These are phyloP conservation scores for Penicillium ucsense DNA, from an alignment of 495 filamentous ascomycete genomes.

Conservation along the genomic window DNA sequence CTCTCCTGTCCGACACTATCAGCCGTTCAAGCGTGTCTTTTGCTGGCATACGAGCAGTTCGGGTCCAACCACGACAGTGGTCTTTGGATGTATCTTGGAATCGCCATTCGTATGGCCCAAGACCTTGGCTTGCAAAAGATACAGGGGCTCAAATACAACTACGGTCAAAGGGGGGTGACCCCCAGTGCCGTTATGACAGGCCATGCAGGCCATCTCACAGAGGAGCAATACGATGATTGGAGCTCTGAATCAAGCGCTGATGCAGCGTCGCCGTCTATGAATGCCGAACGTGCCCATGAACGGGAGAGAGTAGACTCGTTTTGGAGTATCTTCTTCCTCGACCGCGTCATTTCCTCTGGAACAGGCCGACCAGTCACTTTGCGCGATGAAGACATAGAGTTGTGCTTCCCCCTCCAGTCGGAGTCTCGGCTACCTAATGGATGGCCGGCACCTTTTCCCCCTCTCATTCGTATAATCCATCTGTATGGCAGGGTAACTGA, in stretches of 20 bases:
- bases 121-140: constrained; percentile 74
- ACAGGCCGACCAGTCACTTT: constrained; percentile 73
- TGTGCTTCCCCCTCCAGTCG: constrained; percentile 57
- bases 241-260: constrained; percentile 16
- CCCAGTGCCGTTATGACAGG: constrained; percentile 43
- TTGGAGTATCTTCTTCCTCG: constrained; percentile 79
- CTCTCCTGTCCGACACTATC: constrained; percentile 71
- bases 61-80: constrained; percentile 79
- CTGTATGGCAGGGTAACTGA: constrained; percentile 76
- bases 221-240: constrained; percentile 35
- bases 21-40: constrained; percentile 67
- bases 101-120: constrained; percentile 77
- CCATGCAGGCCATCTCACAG: constrained; percentile 30
- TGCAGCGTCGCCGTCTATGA: constrained; percentile 12
- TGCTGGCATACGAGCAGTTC: constrained; percentile 80
- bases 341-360: constrained; percentile 75
- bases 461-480: constrained; percentile 71
- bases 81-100: constrained; percentile 82
- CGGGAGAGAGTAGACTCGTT: constrained; percentile 73
- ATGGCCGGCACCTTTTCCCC: constrained; percentile 69
- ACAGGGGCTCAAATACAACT: constrained; percentile 61
- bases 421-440: constrained; percentile 46
- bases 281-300: constrained; percentile 45
- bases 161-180: constrained; percentile 44
- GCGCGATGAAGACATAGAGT: constrained; percentile 70